phyloP scores from a whole-genome alignment of 208 protist genomes.

The Naegleria fowleri region DNA sequence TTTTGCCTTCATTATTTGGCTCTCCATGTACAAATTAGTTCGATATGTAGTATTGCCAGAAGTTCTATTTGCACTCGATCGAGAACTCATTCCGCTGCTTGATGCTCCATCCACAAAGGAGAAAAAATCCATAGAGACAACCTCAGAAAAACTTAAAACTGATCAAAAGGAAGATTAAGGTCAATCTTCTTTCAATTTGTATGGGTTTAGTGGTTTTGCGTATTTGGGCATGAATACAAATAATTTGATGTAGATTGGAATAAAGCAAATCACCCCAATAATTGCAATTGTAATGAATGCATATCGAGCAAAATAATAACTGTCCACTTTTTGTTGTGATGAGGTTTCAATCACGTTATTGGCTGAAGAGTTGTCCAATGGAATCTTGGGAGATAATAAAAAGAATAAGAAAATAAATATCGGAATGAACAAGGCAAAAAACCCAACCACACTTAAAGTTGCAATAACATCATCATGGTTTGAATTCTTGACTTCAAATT shows the following conservation, averaged over 20 bases:
- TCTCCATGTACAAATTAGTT: background rate
- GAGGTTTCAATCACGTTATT: background rate
- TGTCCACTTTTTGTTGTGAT: background rate
- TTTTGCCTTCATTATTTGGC: background rate
- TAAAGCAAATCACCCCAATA: background rate
- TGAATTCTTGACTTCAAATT: background rate
- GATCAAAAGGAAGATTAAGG: too few relatives aligned
- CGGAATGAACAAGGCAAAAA: background rate
- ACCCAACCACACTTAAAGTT: too few relatives aligned
- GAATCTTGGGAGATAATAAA: background rate
- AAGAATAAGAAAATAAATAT: background rate
- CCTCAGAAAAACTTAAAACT: too few relatives aligned
- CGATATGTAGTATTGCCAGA: background rate
- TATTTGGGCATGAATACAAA: background rate
- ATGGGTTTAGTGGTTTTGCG: background rate
- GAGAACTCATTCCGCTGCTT: background rate
- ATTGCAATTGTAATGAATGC: background rate
- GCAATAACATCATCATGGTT: too few relatives aligned
- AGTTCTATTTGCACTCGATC: background rate
- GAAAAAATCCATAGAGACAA: too few relatives aligned
- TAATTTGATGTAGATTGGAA: background rate
- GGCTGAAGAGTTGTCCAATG: background rate
- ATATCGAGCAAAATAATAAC: background rate
- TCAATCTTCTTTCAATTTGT: background rate
- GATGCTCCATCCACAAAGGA: background rate